Conservation (phyloP, 495 filamentous ascomycete genomes). For the Lasiosphaeria hispida region DNA sequence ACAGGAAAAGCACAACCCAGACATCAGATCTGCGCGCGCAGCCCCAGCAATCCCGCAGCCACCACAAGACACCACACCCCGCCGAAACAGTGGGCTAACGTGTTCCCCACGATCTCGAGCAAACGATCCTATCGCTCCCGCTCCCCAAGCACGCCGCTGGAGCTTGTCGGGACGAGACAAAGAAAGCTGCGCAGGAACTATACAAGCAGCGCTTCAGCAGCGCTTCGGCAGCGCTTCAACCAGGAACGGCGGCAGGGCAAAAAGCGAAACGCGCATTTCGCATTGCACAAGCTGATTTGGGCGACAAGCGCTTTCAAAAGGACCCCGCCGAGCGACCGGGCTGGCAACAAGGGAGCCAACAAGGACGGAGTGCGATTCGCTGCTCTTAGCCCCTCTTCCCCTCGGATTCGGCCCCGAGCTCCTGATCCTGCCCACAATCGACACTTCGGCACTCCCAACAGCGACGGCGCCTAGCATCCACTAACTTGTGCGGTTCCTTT, state of each 20-base stretch:
- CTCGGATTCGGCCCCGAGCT: not conserved
- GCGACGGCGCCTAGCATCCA: not conserved
- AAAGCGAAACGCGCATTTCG: constrained; percentile 9
- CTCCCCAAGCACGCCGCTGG: not conserved
- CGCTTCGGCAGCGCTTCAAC: constrained; percentile 1
- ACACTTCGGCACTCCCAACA: not conserved
- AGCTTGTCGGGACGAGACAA: not conserved
- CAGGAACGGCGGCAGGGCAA: not conserved
- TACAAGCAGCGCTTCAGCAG: not conserved
- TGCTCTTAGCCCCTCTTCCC: not conserved
- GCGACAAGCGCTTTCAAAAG: not conserved
- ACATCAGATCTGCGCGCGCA: no score
- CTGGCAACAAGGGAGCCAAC: constrained; percentile 9
- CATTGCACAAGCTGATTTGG: constrained; percentile 9
- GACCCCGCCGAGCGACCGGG: not conserved
- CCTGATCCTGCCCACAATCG: constrained; percentile 1
- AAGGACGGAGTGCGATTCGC: constrained; percentile 1
- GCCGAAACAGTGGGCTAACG: not conserved
- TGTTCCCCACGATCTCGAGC: not conserved
- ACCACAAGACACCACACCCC: not conserved
- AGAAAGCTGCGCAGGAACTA: not conserved
- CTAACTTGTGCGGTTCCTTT: no score
- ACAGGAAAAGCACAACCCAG: not conserved
- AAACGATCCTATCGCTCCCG: not conserved
- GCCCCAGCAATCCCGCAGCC: no score